Conservation (phyloP, 768 basidiomycete genomes). For the Saitozyma podzolica region DNA sequence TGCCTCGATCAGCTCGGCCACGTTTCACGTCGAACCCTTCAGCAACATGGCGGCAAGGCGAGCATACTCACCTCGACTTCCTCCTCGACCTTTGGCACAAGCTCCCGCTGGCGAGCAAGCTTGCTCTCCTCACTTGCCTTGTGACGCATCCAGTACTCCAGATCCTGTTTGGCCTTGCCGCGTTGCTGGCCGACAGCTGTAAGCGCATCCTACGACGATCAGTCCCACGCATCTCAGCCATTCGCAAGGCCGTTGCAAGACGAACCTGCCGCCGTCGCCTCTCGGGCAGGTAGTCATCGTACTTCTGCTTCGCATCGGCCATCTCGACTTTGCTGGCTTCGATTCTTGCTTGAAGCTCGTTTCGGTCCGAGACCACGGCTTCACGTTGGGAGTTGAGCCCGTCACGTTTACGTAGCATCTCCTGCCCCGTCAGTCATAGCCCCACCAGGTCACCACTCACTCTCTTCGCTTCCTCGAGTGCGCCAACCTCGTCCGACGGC, state of each 20-base stretch:
- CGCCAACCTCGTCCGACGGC: conserved; percentile 7
- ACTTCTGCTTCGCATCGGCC: not conserved
- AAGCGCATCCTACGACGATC: not conserved
- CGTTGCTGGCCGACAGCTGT: not conserved
- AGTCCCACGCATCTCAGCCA: not conserved
- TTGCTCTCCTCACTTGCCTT: conserved; percentile 7
- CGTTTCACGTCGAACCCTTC: too few species aligned
- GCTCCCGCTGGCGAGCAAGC: not conserved
- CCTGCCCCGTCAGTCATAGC: not conserved
- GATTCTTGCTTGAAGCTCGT: not conserved
- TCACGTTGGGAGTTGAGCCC: not conserved
- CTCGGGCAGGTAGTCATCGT: conserved; percentile 13
- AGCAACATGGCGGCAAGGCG: too few species aligned
- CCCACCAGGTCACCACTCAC: conserved; percentile 1
- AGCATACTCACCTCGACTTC: conserved; percentile 51
- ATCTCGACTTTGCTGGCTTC: conserved; percentile 10
- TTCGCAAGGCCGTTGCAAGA: not conserved
- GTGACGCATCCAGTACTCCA: not conserved
- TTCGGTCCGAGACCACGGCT: not conserved
- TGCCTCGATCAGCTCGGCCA: conserved; percentile 3
- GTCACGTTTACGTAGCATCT: not conserved
- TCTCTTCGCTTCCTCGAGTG: conserved; percentile 5
- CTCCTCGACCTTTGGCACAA: conserved; percentile 4
- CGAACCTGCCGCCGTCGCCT: conserved; percentile 6
- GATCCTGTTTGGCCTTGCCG: not conserved